Evolutionary conservation across 768 basidiomycete genomes (phyloP).

Genomic region (Lentinula sp.): DNA sequence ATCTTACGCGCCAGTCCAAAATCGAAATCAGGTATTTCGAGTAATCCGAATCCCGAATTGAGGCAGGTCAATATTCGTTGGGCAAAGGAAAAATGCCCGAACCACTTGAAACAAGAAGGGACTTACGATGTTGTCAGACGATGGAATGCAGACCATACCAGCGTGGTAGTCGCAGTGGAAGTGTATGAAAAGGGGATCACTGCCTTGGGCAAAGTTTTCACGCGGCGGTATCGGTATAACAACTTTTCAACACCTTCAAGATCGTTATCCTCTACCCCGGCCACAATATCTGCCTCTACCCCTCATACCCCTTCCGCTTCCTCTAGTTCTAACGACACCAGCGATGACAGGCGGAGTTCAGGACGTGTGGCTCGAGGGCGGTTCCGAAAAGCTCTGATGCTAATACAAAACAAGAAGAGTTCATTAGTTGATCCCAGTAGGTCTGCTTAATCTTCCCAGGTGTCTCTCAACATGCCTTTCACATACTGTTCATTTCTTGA

Average conservation of each 20-base stretch:
- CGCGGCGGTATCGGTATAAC: conserved; percentile 23
- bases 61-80: conserved; percentile 41
- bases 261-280: not conserved
- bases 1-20: conserved; percentile 26
- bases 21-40: not conserved
- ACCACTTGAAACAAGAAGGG: conserved; percentile 34
- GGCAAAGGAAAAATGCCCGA: conserved; percentile 40
- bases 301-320: not conserved
- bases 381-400: not conserved
- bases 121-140: conserved; percentile 20
- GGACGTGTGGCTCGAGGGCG: not conserved
- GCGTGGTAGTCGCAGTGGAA: conserved; percentile 2
- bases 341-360: not conserved
- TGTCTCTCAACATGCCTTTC: not conserved
- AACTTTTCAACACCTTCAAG: not conserved
- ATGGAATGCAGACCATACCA: conserved; percentile 11
- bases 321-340: not conserved
- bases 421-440: not conserved
- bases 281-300: not conserved
- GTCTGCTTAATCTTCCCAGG: not conserved
- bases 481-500: too few relatives aligned
- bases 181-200: conserved; percentile 35
- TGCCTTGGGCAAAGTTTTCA: conserved; percentile 32
- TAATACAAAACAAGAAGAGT: not conserved
- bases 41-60: conserved; percentile 12